Evolutionary conservation across 768 basidiomycete species (phyloP), one percentile per base, ranked within the genome.

Genomic region (Xerocomus brunneocitrinus): DNA sequence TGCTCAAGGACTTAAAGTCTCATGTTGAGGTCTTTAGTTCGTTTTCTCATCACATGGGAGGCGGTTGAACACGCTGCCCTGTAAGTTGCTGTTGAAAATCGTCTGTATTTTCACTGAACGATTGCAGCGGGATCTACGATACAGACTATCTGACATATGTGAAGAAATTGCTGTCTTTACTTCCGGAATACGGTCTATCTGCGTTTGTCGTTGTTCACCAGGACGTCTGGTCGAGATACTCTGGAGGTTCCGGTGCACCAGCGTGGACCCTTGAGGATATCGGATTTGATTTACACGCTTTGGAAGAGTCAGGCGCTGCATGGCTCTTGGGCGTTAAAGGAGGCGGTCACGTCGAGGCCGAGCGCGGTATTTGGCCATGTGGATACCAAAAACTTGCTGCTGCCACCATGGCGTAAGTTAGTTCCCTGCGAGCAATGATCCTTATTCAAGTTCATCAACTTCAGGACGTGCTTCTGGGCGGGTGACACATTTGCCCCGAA

Each of bases 1-100:
- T 16, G 6, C 28, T 22, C 22, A 16, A 10, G 12, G 5, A 30
- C 50, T n/a, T 48, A 16, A 45, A 4, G 38, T 3, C 36, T 51
- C 6, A 55, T 49, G 7, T 35, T 24, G 13, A 16, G 8, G 19
- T 50, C 19, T 50, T 3, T 52, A 94, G 91, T 97, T 49, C 80
- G 95, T 38, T 92, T 99, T 62, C 82, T 95, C 27, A 82, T 98
- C 4, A 95, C 95, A 1, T 99, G 95, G 95, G 95, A 99, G 67
- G 92, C 95, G 0, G 78, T 98, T 14, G 95, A 98, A 65, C 97
- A 98, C 65, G 83, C 79, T 55, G 95, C 92, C 60, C 89, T 84
- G 94, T 95, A 72, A 59, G 91, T 84, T 8, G 30, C 8, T 36
- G 19, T 36, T 43, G 25, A 35, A 45, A 30, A 8, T 31, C 31